Conservation (phyloP, 2,329 filamentous ascomycete species). For the Epichloe uncinata region DNA sequence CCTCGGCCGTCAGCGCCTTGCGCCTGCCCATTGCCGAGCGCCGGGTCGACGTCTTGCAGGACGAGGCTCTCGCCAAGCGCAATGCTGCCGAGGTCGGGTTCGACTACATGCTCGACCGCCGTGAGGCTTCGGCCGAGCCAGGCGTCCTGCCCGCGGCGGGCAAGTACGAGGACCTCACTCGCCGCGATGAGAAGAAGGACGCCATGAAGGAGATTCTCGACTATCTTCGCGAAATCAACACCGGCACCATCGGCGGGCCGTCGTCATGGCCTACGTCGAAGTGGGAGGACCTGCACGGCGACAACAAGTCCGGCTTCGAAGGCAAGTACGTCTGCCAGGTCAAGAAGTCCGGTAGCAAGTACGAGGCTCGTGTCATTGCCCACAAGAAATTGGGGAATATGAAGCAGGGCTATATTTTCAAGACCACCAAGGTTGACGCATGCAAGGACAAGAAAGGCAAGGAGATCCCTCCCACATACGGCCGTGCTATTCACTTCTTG, state of each 20-base stretch:
- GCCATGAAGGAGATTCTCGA: not conserved
- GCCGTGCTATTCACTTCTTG: not conserved
- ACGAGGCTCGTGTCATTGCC: not conserved
- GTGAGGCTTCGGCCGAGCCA: not conserved
- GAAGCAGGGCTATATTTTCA: not conserved
- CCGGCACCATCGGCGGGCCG: not conserved
- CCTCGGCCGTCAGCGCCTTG: too few species aligned
- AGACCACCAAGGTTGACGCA: not conserved
- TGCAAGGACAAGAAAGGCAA: not conserved
- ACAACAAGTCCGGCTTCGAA: not conserved
- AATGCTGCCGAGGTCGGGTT: not conserved
- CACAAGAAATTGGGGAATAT: not conserved
- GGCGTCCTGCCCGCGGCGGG: not conserved
- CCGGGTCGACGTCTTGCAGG: too few species aligned
- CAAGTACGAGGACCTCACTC: not conserved
- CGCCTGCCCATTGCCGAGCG: too few species aligned
- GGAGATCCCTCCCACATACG: not conserved
- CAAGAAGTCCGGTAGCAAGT: not conserved
- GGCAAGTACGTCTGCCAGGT: not conserved
- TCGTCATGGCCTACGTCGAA: not conserved
- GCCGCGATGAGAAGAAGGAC: not conserved
- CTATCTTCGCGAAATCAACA: not conserved
- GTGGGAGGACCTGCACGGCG: not conserved
- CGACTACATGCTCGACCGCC: not conserved
- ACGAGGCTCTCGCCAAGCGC: not conserved